Evolutionary conservation across 2,329 filamentous ascomycete genomes (phyloP).

Genomic region (Microcyclosporella mali): DNA sequence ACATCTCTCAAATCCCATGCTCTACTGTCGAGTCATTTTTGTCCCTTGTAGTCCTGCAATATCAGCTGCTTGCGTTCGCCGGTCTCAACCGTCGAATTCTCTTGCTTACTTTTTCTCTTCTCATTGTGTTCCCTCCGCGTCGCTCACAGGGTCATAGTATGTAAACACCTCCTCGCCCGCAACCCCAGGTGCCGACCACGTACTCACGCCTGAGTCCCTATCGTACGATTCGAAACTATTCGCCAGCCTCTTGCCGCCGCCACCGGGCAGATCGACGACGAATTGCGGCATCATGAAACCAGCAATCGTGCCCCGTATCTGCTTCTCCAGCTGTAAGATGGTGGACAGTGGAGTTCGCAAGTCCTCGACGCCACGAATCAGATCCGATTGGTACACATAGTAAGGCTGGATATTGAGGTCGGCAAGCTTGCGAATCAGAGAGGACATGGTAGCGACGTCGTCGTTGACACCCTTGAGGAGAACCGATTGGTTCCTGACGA

Average conservation of each 20-base stretch:
- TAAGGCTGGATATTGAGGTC: conserved; percentile 56
- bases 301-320: conserved; percentile 55
- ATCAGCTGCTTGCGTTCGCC: too few species aligned
- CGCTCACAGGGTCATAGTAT: conserved; percentile 50
- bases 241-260: conserved; percentile 57
- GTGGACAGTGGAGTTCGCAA: conserved; percentile 55
- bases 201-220: conserved; percentile 47
- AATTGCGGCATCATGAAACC: conserved; percentile 59
- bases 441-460: conserved; percentile 46
- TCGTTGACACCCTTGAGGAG: conserved; percentile 57
- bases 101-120: too few species aligned
- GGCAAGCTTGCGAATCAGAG: conserved; percentile 49
- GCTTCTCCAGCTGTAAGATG: conserved; percentile 52
- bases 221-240: conserved; percentile 51
- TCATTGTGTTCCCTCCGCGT: neutral
- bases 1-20: too few species aligned
- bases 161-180: conserved; percentile 44
- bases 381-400: conserved; percentile 61
- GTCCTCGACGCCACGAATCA: conserved; percentile 56
- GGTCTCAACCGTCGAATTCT: too few species aligned
- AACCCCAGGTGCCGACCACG: conserved; percentile 52
- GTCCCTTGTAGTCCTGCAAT: too few species aligned
- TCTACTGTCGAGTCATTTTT: too few species aligned
- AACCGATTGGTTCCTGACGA: conserved; percentile 56
- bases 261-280: conserved; percentile 57